Conservation (phyloP, 2,329 filamentous ascomycete genomes). For the Ceratocystis ficicola region DNA sequence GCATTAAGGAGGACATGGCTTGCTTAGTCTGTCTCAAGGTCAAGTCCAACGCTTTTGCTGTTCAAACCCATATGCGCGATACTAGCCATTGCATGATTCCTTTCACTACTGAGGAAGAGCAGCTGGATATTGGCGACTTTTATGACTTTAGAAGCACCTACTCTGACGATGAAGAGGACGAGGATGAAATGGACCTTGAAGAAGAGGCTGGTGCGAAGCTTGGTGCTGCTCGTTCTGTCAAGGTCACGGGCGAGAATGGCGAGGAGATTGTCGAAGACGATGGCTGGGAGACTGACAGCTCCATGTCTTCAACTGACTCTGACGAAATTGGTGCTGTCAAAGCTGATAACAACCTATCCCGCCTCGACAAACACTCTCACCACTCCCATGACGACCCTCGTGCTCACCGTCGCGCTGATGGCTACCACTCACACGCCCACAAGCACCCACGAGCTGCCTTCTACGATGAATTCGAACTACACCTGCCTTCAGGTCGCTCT, state of each 20-base stretch:
- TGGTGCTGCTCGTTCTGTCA: conserved; percentile 45
- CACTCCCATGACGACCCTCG: conserved; percentile 61
- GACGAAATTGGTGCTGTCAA: conserved; percentile 71
- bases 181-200: conserved; percentile 38
- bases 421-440: conserved; percentile 73
- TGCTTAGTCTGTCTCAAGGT: conserved; percentile 81
- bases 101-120: conserved; percentile 75
- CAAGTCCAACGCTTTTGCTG: conserved; percentile 63
- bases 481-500: conserved; percentile 77
- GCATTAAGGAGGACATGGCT: conserved; percentile 66
- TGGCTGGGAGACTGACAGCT: conserved; percentile 92
- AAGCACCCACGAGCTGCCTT: conserved; percentile 65
- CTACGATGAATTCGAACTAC: conserved; percentile 84
- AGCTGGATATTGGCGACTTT: conserved; percentile 87
- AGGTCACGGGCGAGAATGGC: conserved; percentile 40
- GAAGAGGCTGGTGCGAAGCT: conserved; percentile 55
- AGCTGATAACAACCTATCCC: conserved; percentile 56
- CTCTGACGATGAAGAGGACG: conserved; percentile 61
- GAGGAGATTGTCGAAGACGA: conserved; percentile 47
- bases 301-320: conserved; percentile 76
- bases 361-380: conserved; percentile 60
- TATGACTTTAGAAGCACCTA: conserved; percentile 97
- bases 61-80: conserved; percentile 95
- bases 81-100: conserved; percentile 95
- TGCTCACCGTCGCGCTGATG: conserved; percentile 60